Evolutionary conservation across 257 asterid species (phyloP).

Genomic region (Gardenia jasminoides): DNA sequence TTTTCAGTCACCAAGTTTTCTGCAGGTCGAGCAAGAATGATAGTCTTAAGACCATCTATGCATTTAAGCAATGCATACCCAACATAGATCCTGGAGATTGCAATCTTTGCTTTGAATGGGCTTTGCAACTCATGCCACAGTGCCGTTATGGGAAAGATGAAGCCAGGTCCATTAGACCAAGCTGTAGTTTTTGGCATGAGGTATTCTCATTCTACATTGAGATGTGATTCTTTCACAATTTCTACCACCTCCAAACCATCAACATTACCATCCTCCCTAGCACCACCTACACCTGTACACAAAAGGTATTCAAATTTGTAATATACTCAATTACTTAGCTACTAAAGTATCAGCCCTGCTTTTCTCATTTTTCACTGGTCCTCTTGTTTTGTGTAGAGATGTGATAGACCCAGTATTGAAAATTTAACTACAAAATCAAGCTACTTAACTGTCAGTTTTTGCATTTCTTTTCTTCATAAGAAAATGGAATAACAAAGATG

Average conservation of each 20-base stretch:
- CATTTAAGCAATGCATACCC: conserved; percentile 27
- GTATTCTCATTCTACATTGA: neutral
- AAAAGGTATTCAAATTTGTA: too few relatives aligned
- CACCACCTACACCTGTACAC: neutral
- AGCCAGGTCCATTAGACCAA: conserved; percentile 5
- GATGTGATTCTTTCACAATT: neutral
- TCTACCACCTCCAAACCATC: neutral
- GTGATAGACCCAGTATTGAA: too few relatives aligned
- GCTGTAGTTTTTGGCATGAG: conserved; percentile 15
- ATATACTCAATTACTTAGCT: too few relatives aligned
- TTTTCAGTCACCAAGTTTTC: too few relatives aligned
- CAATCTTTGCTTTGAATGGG: conserved; percentile 8
- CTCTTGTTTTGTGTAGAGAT: too few relatives aligned
- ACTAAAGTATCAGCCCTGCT: too few relatives aligned
- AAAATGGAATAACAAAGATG: too few relatives aligned
- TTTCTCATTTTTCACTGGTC: too few relatives aligned
- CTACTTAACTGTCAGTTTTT: neutral
- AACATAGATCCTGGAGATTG: conserved; percentile 17
- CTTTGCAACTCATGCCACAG: neutral
- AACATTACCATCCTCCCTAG: too few relatives aligned
- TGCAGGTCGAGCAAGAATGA: neutral
- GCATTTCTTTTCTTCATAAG: neutral
- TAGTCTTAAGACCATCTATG: neutral
- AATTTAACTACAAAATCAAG: too few relatives aligned
- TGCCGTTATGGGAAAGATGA: conserved; percentile 5